Evolutionary conservation across 1,284 basidiomycete genomes (phyloP).

Genomic region (Cryptococcus jaspeensis): DNA sequence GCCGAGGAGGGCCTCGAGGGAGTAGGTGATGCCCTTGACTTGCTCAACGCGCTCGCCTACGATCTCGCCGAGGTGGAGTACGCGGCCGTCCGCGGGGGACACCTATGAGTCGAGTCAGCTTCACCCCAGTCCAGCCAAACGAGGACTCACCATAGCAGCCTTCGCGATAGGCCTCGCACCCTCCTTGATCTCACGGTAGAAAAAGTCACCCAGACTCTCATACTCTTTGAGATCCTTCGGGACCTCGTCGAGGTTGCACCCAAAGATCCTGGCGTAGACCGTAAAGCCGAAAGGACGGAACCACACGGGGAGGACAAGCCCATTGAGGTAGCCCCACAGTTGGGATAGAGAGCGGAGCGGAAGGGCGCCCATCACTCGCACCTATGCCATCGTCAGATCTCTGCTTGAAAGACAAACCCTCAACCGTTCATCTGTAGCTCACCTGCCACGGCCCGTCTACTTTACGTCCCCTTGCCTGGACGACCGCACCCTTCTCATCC

Average conservation of each 20-base stretch:
- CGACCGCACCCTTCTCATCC: constrained; percentile 65
- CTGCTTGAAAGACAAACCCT: not conserved
- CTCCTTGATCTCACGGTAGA: constrained; percentile 83
- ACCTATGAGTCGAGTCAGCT: constrained; percentile 56
- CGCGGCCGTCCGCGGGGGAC: constrained; percentile 88
- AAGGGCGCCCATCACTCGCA: constrained; percentile 91
- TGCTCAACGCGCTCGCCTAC: constrained; percentile 81
- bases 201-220: constrained; percentile 85
- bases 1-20: constrained; percentile 86
- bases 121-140: not conserved
- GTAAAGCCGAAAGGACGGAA: constrained; percentile 83
- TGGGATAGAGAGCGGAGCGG: constrained; percentile 91
- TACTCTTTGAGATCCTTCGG: constrained; percentile 78
- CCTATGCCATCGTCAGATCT: constrained; percentile 56
- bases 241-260: constrained; percentile 91
- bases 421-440: constrained; percentile 38
- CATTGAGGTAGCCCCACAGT: constrained; percentile 94
- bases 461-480: constrained; percentile 61
- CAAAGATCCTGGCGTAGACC: constrained; percentile 82
- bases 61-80: constrained; percentile 91
- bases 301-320: constrained; percentile 89
- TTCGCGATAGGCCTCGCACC: constrained; percentile 79
- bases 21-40: constrained; percentile 97
- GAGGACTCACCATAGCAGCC: constrained; percentile 65
- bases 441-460: constrained; percentile 86